A percentile compares a stretch with the other conserved stretches of the same genome.
These are phyloP conservation scores for Filobasidium floriforme DNA, from an alignment of 768 basidiomycete genomes.

Conservation along the genomic window DNA sequence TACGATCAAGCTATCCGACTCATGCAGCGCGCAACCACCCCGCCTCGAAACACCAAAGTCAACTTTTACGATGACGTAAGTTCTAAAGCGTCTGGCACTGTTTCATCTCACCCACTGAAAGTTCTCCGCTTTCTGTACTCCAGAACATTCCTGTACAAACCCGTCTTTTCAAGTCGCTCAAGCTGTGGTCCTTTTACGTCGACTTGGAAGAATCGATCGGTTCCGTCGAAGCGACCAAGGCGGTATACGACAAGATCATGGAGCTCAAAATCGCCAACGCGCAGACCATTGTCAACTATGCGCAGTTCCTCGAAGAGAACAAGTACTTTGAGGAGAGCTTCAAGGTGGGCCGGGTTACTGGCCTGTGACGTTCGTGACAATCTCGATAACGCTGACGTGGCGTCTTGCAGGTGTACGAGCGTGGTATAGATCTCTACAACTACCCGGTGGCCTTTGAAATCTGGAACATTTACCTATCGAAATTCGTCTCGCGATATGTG, in stretches of 20 bases:
- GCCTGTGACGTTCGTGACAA: background rate
- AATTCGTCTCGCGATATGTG: slow-evolving; percentile 94
- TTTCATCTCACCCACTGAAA: slow-evolving; percentile 21
- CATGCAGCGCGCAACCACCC: slow-evolving; percentile 90
- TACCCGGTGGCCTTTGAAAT: slow-evolving; percentile 97
- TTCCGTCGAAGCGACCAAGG: slow-evolving; percentile 80
- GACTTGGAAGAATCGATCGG: slow-evolving; percentile 97
- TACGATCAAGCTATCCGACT: slow-evolving; percentile 91
- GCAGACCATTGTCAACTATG: slow-evolving; percentile 94
- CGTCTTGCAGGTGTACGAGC: slow-evolving; percentile 70
- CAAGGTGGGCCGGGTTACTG: slow-evolving; percentile 54
- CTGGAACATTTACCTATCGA: slow-evolving; percentile 97
- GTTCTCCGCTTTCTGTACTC: background rate
- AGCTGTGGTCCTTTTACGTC: slow-evolving; percentile 97
- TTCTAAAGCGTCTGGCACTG: slow-evolving; percentile 7
- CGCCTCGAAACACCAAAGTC: slow-evolving; percentile 81
- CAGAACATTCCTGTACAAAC: slow-evolving; percentile 77
- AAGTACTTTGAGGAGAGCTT: slow-evolving; percentile 98
- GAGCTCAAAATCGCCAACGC: slow-evolving; percentile 96
- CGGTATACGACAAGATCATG: slow-evolving; percentile 90
- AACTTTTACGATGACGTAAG: slow-evolving; percentile 91
- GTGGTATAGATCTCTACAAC: slow-evolving; percentile 93
- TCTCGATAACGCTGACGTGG: too few species aligned
- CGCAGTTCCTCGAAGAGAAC: slow-evolving; percentile 93
- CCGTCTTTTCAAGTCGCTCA: slow-evolving; percentile 92